Evolutionary conservation across 176 grass and related monocot species (phyloP).

Genomic region (Carex kokanica): DNA sequence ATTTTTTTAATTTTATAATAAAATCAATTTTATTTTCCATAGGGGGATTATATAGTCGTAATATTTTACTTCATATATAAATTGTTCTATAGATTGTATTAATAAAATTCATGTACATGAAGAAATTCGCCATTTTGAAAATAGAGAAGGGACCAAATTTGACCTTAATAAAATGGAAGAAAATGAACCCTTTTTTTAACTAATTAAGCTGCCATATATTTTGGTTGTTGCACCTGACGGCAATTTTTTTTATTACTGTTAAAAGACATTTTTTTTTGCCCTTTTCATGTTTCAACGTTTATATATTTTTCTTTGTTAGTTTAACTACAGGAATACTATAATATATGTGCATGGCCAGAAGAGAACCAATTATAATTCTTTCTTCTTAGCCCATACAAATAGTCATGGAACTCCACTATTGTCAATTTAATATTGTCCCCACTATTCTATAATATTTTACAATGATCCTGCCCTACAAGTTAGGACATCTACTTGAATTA

Average conservation of each 20-base stretch:
- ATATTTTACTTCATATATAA: too few species aligned
- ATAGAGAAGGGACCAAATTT: neutral
- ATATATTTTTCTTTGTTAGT: too few species aligned
- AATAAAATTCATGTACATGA: too few species aligned
- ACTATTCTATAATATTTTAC: neutral
- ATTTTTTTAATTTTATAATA: too few species aligned
- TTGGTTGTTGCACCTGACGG: neutral
- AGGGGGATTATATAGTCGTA: too few species aligned
- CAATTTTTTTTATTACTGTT: neutral
- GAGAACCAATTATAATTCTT: neutral
- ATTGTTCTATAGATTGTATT: too few species aligned
- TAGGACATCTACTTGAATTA: neutral
- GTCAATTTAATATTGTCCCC: neutral
- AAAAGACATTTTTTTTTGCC: too few species aligned
- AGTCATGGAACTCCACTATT: neutral
- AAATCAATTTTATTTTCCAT: too few species aligned
- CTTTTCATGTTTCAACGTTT: neutral
- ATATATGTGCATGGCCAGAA: neutral
- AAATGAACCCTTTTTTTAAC: too few species aligned
- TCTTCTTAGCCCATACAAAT: neutral
- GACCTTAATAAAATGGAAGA: too few species aligned
- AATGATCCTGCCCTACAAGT: neutral
- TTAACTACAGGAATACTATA: neutral
- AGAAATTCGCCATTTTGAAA: neutral
- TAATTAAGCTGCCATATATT: neutral